A percentile compares a stretch with the other conserved stretches of the same genome.
These are phyloP conservation scores for Neurospora sp. DNA, from an alignment of 495 filamentous ascomycete genomes.

Conservation along the genomic window DNA sequence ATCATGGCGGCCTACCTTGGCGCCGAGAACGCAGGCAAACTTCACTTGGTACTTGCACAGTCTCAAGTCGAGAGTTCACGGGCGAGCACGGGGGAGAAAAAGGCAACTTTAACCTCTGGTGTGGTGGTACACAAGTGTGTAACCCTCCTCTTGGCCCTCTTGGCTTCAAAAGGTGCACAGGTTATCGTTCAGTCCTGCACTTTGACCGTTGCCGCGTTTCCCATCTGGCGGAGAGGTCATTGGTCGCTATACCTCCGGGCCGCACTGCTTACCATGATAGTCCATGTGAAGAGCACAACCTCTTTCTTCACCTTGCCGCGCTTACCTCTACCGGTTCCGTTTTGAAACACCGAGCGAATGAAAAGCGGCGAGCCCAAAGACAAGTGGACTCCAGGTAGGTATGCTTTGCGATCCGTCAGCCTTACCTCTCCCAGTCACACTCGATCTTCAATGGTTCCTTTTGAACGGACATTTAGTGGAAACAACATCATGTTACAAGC, in stretches of 20 bases:
- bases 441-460: background rate
- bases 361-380: too few species aligned
- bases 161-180: background rate
- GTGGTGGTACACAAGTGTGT: background rate
- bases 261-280: background rate
- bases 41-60: background rate
- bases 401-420: background rate
- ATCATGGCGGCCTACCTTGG: background rate
- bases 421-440: background rate
- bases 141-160: background rate
- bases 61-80: background rate
- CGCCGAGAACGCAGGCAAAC: background rate
- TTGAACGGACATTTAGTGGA: background rate
- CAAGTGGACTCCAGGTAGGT: background rate
- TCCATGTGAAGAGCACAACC: background rate
- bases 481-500: background rate
- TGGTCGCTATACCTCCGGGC: background rate
- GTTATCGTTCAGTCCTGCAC: background rate
- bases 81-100: background rate
- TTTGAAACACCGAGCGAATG: background rate
- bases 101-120: background rate
- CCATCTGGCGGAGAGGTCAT: background rate
- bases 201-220: background rate
- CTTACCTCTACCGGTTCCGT: background rate
- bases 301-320: background rate